Evolutionary conservation across 352 stramenopile species (phyloP).

Genomic region (Lagenidium giganteum): DNA sequence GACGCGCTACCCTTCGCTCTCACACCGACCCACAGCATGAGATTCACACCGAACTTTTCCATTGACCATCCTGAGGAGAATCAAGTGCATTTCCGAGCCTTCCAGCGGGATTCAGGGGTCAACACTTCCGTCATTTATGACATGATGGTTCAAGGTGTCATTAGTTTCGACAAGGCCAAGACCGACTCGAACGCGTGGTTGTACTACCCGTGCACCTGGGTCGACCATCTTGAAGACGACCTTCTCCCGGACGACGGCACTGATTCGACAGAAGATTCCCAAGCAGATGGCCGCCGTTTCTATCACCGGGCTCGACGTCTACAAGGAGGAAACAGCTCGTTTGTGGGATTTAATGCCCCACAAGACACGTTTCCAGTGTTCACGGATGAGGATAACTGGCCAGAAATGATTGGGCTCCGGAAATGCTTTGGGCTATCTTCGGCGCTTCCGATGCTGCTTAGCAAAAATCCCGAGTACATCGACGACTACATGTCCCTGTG

Average conservation of each 20-base stretch:
- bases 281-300: no score
- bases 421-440: no score
- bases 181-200: constrained; percentile 28
- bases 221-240: constrained; percentile 15
- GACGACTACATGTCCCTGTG: no score
- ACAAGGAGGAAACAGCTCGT: no score
- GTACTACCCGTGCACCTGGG: constrained; percentile 24
- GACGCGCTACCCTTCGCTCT: constrained; percentile 24
- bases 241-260: constrained; percentile 4
- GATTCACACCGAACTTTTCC: constrained; percentile 10
- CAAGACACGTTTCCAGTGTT: no score
- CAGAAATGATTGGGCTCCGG: no score
- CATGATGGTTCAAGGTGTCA: constrained; percentile 34
- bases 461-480: no score
- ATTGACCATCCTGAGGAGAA: background rate
- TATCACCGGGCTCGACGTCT: no score
- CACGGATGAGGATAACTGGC: no score
- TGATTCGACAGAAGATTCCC: no score
- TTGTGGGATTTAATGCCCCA: no score
- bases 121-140: constrained; percentile 26
- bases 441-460: no score
- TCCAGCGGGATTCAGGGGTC: constrained; percentile 14
- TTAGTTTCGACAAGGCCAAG: constrained; percentile 27
- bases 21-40: constrained; percentile 6
- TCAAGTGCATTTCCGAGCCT: constrained; percentile 3